Evolutionary conservation across 75 land plant species (phyloP), one percentile per base, ranked within the genome.

Genomic region (Ceratopteris richardii): DNA sequence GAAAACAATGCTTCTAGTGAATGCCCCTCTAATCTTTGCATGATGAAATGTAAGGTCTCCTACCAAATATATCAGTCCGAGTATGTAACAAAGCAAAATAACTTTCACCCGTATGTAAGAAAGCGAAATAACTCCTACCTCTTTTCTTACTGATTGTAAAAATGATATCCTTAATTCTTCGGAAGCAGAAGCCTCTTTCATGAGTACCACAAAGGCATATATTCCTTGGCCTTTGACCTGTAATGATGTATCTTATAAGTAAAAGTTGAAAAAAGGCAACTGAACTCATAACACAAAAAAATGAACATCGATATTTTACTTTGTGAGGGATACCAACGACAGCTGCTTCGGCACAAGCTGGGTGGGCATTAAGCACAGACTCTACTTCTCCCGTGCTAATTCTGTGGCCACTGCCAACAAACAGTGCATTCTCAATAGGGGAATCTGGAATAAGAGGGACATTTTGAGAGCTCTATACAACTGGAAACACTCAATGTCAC

Each of bases 331-430:
- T 26, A 5, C 54, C 64, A 21, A 67, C 70, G 7, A 58, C 70
- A 7, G 70, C 64, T 7, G 61, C 64, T 57, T 67, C 70, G 18
- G 70, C 62, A 53, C 70, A 67, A 17, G 30, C 17, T 5, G 64
- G 41, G 17, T 67, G 70, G 16, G 56, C 29, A 27, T 22, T 36
- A 13, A 67, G 55, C 16, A 65, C 70, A 59, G 63, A 43, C 22
- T 67, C 70, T 20, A 67, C 43, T 33, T 67, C 70, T 10, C 54
- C 63, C 21, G 62, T 67, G 57, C 70, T 67, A 46, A 67, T 67
- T 42, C 70, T 67, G 56, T 67, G 70, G 18, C 70, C 70, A 66
- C 68, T 66, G 68, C 20, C 11, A 13, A n/a, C n/a, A n/a, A n/a
- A n/a, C n/a, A n/a, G n/a, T n/a, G n/a, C 44, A 58, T 23, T n/a